These are phyloP conservation scores for Quercus gilva DNA, from an alignment of 306 rosid genomes.

Conservation along the genomic window DNA sequence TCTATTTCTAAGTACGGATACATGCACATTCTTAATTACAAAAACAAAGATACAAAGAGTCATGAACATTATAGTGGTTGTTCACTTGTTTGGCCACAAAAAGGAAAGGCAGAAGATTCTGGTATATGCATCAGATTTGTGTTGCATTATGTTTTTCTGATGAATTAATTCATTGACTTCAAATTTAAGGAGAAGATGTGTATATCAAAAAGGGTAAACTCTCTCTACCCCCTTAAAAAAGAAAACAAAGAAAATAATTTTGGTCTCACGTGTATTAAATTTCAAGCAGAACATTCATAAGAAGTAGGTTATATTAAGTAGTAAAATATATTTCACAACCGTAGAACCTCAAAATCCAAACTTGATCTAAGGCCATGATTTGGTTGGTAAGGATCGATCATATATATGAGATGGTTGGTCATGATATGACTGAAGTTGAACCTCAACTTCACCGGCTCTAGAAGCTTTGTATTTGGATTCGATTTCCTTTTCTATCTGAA, in stretches of 20 bases:
- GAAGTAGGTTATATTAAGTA: too few species aligned
- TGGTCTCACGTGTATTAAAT: neutral
- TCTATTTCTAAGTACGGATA: neutral
- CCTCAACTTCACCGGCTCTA: too few species aligned
- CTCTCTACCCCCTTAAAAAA: neutral
- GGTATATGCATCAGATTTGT: neutral
- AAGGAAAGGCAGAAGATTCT: neutral
- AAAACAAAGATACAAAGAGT: neutral
- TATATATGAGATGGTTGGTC: too few species aligned
- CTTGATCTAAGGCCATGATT: too few species aligned
- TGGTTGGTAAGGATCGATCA: too few species aligned
- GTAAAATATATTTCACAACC: too few species aligned
- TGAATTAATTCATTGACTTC: neutral
- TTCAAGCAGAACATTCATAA: too few species aligned
- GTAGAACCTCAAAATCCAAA: too few species aligned
- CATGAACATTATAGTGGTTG: conserved; percentile 5
- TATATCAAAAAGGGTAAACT: neutral
- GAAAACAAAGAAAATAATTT: neutral
- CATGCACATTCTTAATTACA: neutral
- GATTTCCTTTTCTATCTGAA: too few species aligned
- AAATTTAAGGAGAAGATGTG: neutral
- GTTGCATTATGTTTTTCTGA: neutral
- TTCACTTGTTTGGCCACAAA: neutral
- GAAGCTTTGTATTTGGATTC: too few species aligned
- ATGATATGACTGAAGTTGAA: too few species aligned